A percentile compares a stretch with the other conserved stretches of the same genome.
phyloP scores from a whole-genome alignment of 2,329 filamentous ascomycete genomes.

The Aspergillus sp. region DNA sequence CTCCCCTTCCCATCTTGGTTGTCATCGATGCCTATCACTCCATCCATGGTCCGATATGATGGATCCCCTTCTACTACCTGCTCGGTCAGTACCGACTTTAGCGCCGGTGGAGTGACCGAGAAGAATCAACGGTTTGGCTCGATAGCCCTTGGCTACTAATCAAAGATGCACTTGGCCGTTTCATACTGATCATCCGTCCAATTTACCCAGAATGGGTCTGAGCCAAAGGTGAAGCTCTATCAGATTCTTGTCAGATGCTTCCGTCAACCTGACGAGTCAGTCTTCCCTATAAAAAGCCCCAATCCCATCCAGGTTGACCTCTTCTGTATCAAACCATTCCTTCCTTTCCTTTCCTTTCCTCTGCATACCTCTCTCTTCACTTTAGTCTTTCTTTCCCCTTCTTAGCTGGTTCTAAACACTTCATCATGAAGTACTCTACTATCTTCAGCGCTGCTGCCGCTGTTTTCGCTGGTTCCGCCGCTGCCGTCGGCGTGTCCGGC shows the following conservation, averaged over 20 bases:
- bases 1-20: not conserved
- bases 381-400: conserved; percentile 3
- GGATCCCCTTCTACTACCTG: not conserved
- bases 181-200: conserved; percentile 5
- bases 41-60: not conserved
- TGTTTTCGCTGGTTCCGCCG: conserved; percentile 19
- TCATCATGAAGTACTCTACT: conserved; percentile 22
- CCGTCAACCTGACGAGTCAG: not conserved
- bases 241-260: not conserved
- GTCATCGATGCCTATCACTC: not conserved
- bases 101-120: not conserved
- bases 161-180: conserved; percentile 5
- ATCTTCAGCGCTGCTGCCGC: conserved; percentile 20
- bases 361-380: conserved; percentile 2
- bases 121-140: conserved; percentile 2
- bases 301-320: not conserved
- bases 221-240: not conserved
- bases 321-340: conserved; percentile 8
- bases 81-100: conserved; percentile 7
- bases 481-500: conserved; percentile 26
- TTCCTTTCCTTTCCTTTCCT: conserved; percentile 6
- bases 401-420: conserved; percentile 14
- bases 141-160: conserved; percentile 1
- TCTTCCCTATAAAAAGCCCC: not conserved
- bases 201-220: not conserved